These are phyloP conservation scores for Malus sieversii DNA, from an alignment of 306 rosid genomes.

Conservation along the genomic window DNA sequence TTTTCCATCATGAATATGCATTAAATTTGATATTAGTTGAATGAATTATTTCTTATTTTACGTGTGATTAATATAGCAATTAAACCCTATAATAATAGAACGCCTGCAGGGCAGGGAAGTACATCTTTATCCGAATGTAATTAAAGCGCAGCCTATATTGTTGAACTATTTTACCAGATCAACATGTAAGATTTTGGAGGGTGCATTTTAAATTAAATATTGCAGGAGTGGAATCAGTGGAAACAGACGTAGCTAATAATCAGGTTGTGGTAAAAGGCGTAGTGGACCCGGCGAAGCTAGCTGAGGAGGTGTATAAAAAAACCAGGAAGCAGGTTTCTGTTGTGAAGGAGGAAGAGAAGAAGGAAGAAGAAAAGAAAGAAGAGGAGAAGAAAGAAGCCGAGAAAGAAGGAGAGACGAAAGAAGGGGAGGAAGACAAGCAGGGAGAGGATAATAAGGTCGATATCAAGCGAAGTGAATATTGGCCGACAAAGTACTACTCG, in stretches of 20 bases:
- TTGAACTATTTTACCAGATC: not conserved
- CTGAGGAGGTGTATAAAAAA: slow-evolving; percentile 56
- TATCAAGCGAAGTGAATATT: slow-evolving; percentile 47
- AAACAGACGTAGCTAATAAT: slow-evolving; percentile 54
- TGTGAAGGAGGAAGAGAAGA: slow-evolving; percentile 53
- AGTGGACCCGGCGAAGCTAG: slow-evolving; percentile 54
- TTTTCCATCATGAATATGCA: too few relatives aligned
- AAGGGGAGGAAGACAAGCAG: slow-evolving; percentile 36
- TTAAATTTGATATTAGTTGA: too few relatives aligned
- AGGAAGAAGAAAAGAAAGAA: slow-evolving; percentile 46
- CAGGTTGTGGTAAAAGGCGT: slow-evolving; percentile 70
- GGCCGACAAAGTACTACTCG: slow-evolving; percentile 42
- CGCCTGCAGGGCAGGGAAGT: too few relatives aligned
- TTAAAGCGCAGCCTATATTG: not conserved
- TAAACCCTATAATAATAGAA: too few relatives aligned
- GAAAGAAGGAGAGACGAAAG: slow-evolving; percentile 26
- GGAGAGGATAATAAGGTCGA: slow-evolving; percentile 43
- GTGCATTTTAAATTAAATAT: not conserved
- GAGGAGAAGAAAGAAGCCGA: slow-evolving; percentile 35
- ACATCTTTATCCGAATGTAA: not conserved
- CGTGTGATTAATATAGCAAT: too few relatives aligned
- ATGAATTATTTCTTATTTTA: too few relatives aligned
- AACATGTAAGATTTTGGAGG: not conserved
- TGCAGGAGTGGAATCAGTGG: slow-evolving; percentile 95
- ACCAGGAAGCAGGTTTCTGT: slow-evolving; percentile 66